These are phyloP conservation scores for Quillaja saponaria DNA, from an alignment of 306 rosid species.

Conservation along the genomic window DNA sequence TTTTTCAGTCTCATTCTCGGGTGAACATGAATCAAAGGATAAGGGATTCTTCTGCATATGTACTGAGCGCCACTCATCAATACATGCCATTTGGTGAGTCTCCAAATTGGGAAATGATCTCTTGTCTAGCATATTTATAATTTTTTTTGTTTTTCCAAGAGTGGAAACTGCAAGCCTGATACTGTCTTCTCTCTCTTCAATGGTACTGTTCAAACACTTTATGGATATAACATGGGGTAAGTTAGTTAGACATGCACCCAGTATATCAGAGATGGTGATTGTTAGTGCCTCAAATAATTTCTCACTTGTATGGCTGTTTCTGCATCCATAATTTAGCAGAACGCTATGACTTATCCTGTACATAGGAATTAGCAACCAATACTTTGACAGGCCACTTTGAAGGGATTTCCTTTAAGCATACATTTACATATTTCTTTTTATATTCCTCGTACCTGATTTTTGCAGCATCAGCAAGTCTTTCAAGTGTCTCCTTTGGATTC, in stretches of 20 bases:
- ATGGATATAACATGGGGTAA: constrained; percentile 45
- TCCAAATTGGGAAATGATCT: constrained; percentile 39
- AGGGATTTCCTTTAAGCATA: constrained; percentile 47
- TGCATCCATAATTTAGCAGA: constrained; percentile 43
- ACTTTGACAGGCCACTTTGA: constrained; percentile 61
- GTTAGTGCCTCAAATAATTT: constrained; percentile 43
- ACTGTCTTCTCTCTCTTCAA: constrained; percentile 70
- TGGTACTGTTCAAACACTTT: constrained; percentile 47
- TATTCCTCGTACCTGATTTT: constrained; percentile 43
- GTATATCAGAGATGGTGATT: constrained; percentile 56
- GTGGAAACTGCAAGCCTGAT: constrained; percentile 60
- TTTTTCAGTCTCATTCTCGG: constrained; percentile 25
- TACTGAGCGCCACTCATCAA: constrained; percentile 71
- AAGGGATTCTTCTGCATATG: constrained; percentile 36
- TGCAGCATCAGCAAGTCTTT: constrained; percentile 54
- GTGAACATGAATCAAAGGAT: constrained; percentile 25
- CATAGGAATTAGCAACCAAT: constrained; percentile 73
- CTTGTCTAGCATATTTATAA: constrained; percentile 54
- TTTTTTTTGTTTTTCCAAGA: constrained; percentile 64
- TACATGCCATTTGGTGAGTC: constrained; percentile 32
- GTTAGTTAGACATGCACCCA: constrained; percentile 77
- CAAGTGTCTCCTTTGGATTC: constrained; percentile 50
- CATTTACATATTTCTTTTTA: constrained; percentile 23
- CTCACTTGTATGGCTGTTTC: constrained; percentile 25
- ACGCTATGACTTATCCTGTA: constrained; percentile 65